phyloP scores from a whole-genome alignment of 1,284 basidiomycete species.

The Hypsizygus ulmarius region DNA sequence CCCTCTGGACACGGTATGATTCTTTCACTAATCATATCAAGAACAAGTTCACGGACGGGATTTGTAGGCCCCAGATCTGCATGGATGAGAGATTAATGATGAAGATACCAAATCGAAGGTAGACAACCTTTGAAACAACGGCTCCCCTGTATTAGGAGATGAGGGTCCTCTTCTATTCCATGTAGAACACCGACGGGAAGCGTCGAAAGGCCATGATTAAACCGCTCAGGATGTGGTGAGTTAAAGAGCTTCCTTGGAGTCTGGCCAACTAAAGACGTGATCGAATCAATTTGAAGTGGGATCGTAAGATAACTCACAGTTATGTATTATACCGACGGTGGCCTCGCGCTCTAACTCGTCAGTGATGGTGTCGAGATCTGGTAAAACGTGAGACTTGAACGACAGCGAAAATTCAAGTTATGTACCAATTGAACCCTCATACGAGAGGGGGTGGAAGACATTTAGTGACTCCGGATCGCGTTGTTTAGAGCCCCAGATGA shows the following conservation, averaged over 20 bases:
- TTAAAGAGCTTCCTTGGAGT: slow-evolving; percentile 89
- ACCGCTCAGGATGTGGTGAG: slow-evolving; percentile 75
- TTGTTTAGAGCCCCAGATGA: slow-evolving; percentile 88
- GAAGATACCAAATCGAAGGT: background rate
- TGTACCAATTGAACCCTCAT: slow-evolving; percentile 86
- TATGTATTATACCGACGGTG: slow-evolving; percentile 93
- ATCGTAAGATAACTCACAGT: slow-evolving; percentile 54
- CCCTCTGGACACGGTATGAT: slow-evolving; percentile 66
- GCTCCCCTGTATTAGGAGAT: slow-evolving; percentile 57
- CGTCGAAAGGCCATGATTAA: slow-evolving; percentile 65
- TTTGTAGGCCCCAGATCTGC: slow-evolving; percentile 48
- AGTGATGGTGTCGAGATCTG: slow-evolving; percentile 82
- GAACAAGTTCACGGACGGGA: slow-evolving; percentile 51
- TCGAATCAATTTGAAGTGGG: slow-evolving; percentile 5
- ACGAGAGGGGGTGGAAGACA: slow-evolving; percentile 92
- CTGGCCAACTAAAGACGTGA: slow-evolving; percentile 68
- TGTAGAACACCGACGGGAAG: slow-evolving; percentile 70
- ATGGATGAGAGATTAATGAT: slow-evolving; percentile 16
- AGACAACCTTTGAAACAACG: slow-evolving; percentile 57
- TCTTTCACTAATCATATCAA: slow-evolving; percentile 57
- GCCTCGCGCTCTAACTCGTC: slow-evolving; percentile 89
- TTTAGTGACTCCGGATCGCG: slow-evolving; percentile 79
- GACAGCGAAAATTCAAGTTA: background rate
- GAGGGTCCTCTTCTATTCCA: slow-evolving; percentile 79
- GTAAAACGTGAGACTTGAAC: slow-evolving; percentile 2